Conservation (phyloP, 2,329 filamentous ascomycete species). For the Apiospora sp. region DNA sequence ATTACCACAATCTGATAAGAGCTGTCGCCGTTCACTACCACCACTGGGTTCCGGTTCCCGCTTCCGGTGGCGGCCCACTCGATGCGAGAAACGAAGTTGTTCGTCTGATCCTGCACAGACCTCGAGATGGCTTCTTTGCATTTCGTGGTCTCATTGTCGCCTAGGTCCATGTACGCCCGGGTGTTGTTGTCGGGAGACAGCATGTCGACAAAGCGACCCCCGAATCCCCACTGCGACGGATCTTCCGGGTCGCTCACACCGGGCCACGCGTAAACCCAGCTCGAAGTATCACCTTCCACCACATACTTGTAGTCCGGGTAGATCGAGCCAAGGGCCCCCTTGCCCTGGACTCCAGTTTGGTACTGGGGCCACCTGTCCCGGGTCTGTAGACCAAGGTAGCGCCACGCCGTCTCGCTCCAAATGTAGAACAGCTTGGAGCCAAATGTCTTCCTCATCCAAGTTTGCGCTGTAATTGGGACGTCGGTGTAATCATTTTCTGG, state of each 20-base stretch:
- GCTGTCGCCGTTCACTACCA: not conserved
- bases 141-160: not conserved
- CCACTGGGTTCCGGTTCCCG: not conserved
- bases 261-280: constrained; percentile 16
- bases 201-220: not conserved
- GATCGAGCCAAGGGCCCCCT: not conserved
- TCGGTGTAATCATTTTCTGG: not conserved
- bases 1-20: not conserved
- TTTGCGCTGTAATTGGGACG: not conserved
- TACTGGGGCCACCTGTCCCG: constrained; percentile 10
- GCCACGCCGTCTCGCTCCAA: not conserved
- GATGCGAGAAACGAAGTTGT: not conserved
- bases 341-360: not conserved
- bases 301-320: constrained; percentile 20
- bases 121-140: not conserved
- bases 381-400: not conserved
- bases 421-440: constrained; percentile 17
- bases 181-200: not conserved
- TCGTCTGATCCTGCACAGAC: not conserved
- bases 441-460: constrained; percentile 13
- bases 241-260: constrained; percentile 19
- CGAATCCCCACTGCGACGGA: not conserved
- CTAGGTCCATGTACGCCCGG: not conserved
- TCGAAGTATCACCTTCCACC: constrained; percentile 4
- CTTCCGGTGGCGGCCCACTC: not conserved